Percentiles rank a stretch among this genome's conserved stretches.
Evolutionary conservation across 352 stramenopile genomes (phyloP).

Genomic region (Pythium dissotocum): DNA sequence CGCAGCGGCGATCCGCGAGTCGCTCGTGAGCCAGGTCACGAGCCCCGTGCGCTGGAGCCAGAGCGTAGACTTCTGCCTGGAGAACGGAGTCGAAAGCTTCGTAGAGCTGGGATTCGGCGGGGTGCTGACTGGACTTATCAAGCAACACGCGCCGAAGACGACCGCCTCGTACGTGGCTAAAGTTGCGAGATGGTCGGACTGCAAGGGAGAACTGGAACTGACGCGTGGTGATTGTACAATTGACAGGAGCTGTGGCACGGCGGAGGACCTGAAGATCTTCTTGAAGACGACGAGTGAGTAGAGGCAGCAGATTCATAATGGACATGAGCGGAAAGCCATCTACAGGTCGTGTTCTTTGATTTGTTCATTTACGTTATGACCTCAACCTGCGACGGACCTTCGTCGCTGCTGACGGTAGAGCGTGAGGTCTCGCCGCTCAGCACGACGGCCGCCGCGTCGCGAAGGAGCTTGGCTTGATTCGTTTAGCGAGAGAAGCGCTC

Average conservation of each 20-base stretch:
- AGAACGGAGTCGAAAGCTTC: conserved; percentile 47
- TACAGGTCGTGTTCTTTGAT: conserved; percentile 13
- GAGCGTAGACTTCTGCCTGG: conserved; percentile 75
- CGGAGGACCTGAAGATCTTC: conserved; percentile 55
- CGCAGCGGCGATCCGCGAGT: conserved; percentile 39
- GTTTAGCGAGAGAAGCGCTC: neutral
- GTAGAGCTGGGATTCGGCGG: conserved; percentile 71
- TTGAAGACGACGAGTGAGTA: conserved; percentile 25
- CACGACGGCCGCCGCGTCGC: neutral
- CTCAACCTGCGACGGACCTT: neutral
- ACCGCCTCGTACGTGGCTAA: conserved; percentile 26
- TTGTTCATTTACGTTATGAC: conserved; percentile 19
- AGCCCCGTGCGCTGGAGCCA: conserved; percentile 75
- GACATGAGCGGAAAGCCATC: conserved; percentile 5
- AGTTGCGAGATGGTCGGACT: neutral
- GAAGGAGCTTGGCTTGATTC: neutral
- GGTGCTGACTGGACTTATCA: conserved; percentile 75
- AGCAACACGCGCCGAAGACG: conserved; percentile 53
- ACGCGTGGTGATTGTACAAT: neutral
- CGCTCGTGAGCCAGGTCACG: conserved; percentile 64
- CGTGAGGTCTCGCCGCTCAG: neutral
- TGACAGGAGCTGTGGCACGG: conserved; percentile 54
- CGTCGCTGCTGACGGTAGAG: neutral
- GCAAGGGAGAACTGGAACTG: neutral
- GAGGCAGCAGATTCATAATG: neutral